A percentile compares a stretch with the other conserved stretches of the same genome.
Evolutionary conservation across 2,329 filamentous ascomycete genomes (phyloP).

Genomic region (Neopestalotiopsis sp.): DNA sequence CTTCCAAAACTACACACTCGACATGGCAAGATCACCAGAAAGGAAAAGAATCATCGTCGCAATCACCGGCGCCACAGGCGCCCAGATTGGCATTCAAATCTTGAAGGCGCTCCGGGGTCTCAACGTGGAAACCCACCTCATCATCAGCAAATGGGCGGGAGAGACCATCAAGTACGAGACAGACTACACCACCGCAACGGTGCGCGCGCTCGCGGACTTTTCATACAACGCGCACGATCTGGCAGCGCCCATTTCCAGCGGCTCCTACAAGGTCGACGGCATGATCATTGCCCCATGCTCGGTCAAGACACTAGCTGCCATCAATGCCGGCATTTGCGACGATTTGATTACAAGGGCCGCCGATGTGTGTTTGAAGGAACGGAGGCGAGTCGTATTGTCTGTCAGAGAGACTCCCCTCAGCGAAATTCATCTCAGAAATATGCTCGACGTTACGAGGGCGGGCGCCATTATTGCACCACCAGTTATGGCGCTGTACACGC

Average conservation of each 20-base stretch:
- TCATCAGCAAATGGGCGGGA: constrained; percentile 55
- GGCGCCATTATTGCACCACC: constrained; percentile 51
- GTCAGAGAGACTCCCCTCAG: constrained; percentile 52
- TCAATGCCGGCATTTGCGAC: constrained; percentile 47
- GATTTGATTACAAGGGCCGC: constrained; percentile 52
- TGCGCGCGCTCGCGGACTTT: constrained; percentile 44
- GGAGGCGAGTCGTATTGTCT: constrained; percentile 43
- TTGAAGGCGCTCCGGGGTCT: constrained; percentile 46
- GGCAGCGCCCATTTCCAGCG: constrained; percentile 49
- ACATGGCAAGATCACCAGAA: constrained; percentile 7
- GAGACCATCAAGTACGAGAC: constrained; percentile 55
- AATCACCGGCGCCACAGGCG: constrained; percentile 56
- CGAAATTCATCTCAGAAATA: constrained; percentile 52
- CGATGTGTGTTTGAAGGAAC: constrained; percentile 53
- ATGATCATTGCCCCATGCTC: constrained; percentile 56
- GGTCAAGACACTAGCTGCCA: constrained; percentile 53
- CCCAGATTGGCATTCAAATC: constrained; percentile 46
- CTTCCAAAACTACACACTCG: background rate
- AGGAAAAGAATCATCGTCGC: constrained; percentile 46
- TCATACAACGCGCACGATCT: constrained; percentile 48
- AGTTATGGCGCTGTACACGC: constrained; percentile 50
- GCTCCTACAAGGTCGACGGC: constrained; percentile 49
- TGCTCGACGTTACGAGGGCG: constrained; percentile 43
- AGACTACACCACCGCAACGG: constrained; percentile 40
- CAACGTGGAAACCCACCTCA: constrained; percentile 52